Percentiles rank a stretch among this genome's conserved stretches.
Conservation (phyloP, 169 alveolate species). For the Plasmodium cynomolgi region DNA sequence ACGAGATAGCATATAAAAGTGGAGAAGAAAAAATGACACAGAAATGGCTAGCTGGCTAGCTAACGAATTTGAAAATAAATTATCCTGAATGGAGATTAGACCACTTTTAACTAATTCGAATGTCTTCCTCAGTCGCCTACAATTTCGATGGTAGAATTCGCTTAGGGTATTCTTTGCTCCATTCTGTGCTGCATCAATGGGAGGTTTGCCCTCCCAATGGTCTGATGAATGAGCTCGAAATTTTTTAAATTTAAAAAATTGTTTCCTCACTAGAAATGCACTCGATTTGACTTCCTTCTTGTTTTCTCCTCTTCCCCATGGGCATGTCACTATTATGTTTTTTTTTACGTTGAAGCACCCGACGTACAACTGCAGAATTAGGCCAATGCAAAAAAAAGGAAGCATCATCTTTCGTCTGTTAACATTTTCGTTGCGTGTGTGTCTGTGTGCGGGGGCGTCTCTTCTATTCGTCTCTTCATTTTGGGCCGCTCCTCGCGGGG, state of each 20-base stretch:
- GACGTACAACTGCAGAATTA: slow-evolving; percentile 3
- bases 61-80: neutral
- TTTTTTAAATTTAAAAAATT: slow-evolving; percentile 7
- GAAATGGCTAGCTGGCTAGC: slow-evolving; percentile 34
- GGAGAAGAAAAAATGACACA: slow-evolving; percentile 46
- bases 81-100: neutral
- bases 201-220: neutral
- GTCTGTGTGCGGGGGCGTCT: neutral
- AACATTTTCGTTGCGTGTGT: neutral
- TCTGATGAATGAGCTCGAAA: slow-evolving; percentile 1
- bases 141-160: slow-evolving; percentile 19
- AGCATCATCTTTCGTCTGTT: slow-evolving; percentile 21
- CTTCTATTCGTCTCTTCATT: slow-evolving; percentile 1
- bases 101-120: slow-evolving; percentile 14
- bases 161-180: neutral
- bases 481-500: neutral
- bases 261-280: neutral
- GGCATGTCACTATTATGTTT: neutral
- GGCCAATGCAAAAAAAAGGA: slow-evolving; percentile 2
- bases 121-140: neutral
- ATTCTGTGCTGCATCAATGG: neutral
- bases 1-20: slow-evolving; percentile 39
- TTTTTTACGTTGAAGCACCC: slow-evolving; percentile 5
- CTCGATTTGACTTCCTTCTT: neutral
- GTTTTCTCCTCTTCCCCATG: neutral